Base-by-base conservation (phyloP, 129 eudicot species). In the Glebionis coronaria region DNA sequence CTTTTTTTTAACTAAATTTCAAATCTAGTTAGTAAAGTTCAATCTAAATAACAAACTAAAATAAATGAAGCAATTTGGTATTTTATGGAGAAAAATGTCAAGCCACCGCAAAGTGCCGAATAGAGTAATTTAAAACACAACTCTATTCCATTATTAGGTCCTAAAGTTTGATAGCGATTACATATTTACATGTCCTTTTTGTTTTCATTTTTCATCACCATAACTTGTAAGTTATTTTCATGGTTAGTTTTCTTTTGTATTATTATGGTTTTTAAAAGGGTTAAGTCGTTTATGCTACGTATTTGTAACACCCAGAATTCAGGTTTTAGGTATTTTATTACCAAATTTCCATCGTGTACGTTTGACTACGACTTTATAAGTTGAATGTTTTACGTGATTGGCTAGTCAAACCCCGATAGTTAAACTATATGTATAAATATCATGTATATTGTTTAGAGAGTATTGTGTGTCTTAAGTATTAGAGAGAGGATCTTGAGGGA, bases 81-180 rank as follows among this genome's bases (percentile, higher is more conserved):
- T 56, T 4, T 13, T 5, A 25, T 27, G 61, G 44, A 57, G 5
- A 14, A 57, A 57, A 57, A 57, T 57, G 63, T 28, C 63, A 57
- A 57, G 14, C 44, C 44, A 27, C 44, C 12, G 44, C 63, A 27
- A 28, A 35, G 19, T 27, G 63, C 63, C 12, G 20, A 8, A 57
- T 14, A 13, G n/a, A 57, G 63, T 28, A n/a, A n/a, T n/a, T 25
- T 27, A 57, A 57, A 57, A 11, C 18, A 28, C 18, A 12, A 57
- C 20, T 57, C 63, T 57, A 57, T 57, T 12, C 16, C 44, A 57
- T 57, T 25, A 57, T 27, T 57, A 57, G 63, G 18, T 40, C 42
- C 27, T 25, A 57, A 57, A 57, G 63, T 5, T 12, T 57, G 63
- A 57, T 23, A 28, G 63, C n/a, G 63, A 57, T 57, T 56, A 57